Evolutionary conservation across 208 protist species (phyloP).

Genomic region (Leishmania tropica): DNA sequence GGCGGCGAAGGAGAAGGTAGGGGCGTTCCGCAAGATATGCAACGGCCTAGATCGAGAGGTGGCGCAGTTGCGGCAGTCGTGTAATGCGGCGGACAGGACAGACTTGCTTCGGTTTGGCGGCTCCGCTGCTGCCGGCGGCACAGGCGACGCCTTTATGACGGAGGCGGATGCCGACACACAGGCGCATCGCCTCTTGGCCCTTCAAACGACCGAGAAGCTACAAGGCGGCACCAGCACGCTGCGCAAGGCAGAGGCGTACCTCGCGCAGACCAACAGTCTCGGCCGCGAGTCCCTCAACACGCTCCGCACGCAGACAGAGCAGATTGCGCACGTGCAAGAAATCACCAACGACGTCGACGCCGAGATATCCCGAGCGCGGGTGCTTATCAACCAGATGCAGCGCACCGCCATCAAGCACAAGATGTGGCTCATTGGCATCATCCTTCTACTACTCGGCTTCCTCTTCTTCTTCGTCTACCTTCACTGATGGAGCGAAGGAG

Average conservation of each 20-base stretch:
- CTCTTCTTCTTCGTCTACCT: conserved; percentile 48
- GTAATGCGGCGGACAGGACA: conserved; percentile 49
- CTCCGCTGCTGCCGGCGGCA: conserved; percentile 3
- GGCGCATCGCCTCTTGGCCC: conserved; percentile 39
- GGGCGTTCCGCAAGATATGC: conserved; percentile 38
- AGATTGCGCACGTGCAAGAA: conserved; percentile 54
- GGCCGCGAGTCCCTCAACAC: conserved; percentile 45
- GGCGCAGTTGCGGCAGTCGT: conserved; percentile 39
- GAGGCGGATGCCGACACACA: conserved; percentile 49
- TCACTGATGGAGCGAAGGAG: conserved; percentile 6
- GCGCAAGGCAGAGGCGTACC: conserved; percentile 58
- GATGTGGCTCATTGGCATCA: conserved; percentile 49
- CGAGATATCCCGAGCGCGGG: conserved; percentile 57
- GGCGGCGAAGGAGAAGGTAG: conserved; percentile 42
- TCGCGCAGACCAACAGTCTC: conserved; percentile 50
- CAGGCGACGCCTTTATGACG: conserved; percentile 16
- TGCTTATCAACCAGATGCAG: conserved; percentile 73
- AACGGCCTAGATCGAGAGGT: conserved; percentile 40
- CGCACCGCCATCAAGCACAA: conserved; percentile 67
- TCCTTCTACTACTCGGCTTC: conserved; percentile 43
- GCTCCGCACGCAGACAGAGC: conserved; percentile 69
- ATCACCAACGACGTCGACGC: conserved; percentile 61
- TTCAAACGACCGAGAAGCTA: conserved; percentile 62
- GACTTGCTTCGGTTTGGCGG: conserved; percentile 54
- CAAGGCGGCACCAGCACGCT: conserved; percentile 59